Percentiles rank a stretch among this genome's conserved stretches.
phyloP scores from a whole-genome alignment of 306 rosid species.

The Inga oerstediana region DNA sequence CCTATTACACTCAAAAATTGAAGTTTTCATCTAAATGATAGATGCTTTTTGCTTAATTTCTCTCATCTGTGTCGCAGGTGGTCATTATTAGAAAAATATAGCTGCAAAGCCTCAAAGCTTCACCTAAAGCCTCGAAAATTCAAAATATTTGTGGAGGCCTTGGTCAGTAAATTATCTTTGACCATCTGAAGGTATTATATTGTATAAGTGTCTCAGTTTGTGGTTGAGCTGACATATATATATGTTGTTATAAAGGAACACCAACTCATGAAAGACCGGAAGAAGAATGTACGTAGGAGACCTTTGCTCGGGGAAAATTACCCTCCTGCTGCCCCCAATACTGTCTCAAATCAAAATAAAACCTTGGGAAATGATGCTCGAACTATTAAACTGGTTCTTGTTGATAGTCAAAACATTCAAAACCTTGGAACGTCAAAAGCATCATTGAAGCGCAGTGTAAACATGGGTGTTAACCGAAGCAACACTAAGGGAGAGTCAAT shows the following conservation, averaged over 20 bases:
- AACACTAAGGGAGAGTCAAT: conserved; percentile 76
- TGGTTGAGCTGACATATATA: conserved; percentile 50
- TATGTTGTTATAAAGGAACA: conserved; percentile 75
- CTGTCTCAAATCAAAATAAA: conserved; percentile 66
- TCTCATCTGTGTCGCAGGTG: conserved; percentile 64
- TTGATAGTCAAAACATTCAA: conserved; percentile 86
- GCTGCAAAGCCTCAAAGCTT: conserved; percentile 99
- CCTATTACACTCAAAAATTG: neutral
- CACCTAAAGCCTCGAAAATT: conserved; percentile 95
- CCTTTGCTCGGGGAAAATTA: conserved; percentile 68
- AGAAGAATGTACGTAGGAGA: conserved; percentile 79
- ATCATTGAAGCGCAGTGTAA: conserved; percentile 68
- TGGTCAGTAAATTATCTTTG: conserved; percentile 65
- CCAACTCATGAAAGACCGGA: conserved; percentile 94
- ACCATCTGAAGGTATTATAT: conserved; percentile 13
- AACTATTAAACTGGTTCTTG: conserved; percentile 76
- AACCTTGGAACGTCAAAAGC: conserved; percentile 84
- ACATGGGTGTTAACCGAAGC: conserved; percentile 68
- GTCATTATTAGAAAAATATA: conserved; percentile 95
- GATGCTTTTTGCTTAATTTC: conserved; percentile 30
- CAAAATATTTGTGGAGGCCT: conserved; percentile 91
- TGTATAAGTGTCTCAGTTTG: conserved; percentile 7
- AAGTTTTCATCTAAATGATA: conserved; percentile 31
- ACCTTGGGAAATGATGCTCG: conserved; percentile 69
- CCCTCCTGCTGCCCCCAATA: conserved; percentile 52